These are phyloP conservation scores for Hymenoscyphus repandus DNA, from an alignment of 2,329 filamentous ascomycete genomes.

Conservation along the genomic window DNA sequence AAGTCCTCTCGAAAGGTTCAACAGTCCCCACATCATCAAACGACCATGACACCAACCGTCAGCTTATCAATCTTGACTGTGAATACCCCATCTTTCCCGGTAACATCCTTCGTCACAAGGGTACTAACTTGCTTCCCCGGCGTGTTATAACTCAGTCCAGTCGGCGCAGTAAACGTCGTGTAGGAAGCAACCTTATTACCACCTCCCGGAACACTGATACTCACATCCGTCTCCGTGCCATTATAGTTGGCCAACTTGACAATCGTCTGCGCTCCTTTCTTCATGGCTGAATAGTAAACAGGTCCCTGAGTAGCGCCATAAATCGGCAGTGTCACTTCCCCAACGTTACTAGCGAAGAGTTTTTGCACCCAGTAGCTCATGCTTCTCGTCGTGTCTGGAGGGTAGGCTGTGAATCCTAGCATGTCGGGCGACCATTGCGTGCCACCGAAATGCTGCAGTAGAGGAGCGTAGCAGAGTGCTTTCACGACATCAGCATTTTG, in stretches of 20 bases:
- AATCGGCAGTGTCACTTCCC: no score
- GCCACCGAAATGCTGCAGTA: constrained; percentile 33
- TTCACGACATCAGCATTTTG: constrained; percentile 35
- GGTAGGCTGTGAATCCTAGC: constrained; percentile 21
- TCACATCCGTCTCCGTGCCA: not conserved
- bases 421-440: constrained; percentile 26
- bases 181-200: not conserved
- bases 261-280: no score
- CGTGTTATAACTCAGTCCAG: not conserved
- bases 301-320: not conserved
- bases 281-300: no score
- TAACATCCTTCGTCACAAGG: not conserved
- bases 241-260: no score
- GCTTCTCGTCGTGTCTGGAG: constrained; percentile 17
- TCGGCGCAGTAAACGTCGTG: not conserved
- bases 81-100: not conserved
- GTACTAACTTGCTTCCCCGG: not conserved
- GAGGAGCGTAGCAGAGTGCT: constrained; percentile 34
- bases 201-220: not conserved
- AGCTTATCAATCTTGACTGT: not conserved
- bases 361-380: constrained; percentile 26
- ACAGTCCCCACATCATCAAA: not conserved
- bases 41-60: not conserved
- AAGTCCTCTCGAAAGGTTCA: no score
- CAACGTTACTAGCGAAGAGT: constrained; percentile 11